Percentiles rank a stretch among this genome's conserved stretches.
Evolutionary conservation across 495 filamentous ascomycete species (phyloP).

Genomic region (Penicillium mononematosum): DNA sequence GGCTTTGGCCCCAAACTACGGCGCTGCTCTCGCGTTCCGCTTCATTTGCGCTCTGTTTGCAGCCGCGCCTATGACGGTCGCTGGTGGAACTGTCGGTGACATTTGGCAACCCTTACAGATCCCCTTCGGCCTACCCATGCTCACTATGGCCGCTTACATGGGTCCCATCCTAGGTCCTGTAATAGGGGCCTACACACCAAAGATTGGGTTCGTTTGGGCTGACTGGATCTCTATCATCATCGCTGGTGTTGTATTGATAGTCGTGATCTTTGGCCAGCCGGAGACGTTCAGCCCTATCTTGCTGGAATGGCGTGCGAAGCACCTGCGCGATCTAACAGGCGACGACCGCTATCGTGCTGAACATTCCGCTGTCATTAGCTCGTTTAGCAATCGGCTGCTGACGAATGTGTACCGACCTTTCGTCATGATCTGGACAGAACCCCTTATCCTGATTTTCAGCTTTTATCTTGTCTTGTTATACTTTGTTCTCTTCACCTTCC

Average conservation of each 20-base stretch:
- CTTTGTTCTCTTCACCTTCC: constrained; percentile 15
- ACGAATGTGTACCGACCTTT: neutral
- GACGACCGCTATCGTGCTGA: neutral
- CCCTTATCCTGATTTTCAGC: constrained; percentile 9
- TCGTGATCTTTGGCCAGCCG: constrained; percentile 41
- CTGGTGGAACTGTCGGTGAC: constrained; percentile 47
- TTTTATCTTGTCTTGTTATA: constrained; percentile 15
- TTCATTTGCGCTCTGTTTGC: constrained; percentile 50
- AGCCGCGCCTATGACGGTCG: constrained; percentile 43
- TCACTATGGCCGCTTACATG: constrained; percentile 33
- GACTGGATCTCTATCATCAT: constrained; percentile 49
- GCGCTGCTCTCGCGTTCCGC: constrained; percentile 40
- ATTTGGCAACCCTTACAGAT: constrained; percentile 42
- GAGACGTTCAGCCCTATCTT: constrained; percentile 49
- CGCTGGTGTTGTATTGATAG: constrained; percentile 32
- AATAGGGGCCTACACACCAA: constrained; percentile 43
- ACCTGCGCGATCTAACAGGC: constrained; percentile 30
- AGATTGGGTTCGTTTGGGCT: constrained; percentile 43
- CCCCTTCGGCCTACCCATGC: constrained; percentile 44
- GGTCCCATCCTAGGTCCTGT: constrained; percentile 45
- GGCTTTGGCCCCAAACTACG: constrained; percentile 45
- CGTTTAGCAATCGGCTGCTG: neutral
- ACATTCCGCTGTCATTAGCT: too few relatives aligned
- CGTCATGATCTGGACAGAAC: constrained; percentile 2
- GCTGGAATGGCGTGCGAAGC: constrained; percentile 45